Percentiles rank a stretch among this genome's conserved stretches.
These are phyloP conservation scores for Saccharum hybrid DNA, from an alignment of 202 grass and related monocot species.

Conservation along the genomic window DNA sequence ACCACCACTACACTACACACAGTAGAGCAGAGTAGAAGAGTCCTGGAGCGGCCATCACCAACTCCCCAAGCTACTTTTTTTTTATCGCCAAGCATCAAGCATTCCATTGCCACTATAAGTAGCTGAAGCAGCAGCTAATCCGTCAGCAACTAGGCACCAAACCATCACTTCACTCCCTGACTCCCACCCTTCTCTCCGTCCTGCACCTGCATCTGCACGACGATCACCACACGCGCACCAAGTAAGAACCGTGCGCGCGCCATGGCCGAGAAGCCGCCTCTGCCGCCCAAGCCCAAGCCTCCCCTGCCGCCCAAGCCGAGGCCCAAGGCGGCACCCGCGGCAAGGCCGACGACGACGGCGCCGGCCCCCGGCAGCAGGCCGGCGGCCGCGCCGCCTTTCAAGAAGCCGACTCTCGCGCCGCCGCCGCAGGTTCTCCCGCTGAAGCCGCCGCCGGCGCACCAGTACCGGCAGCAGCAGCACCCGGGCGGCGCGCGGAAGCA, in stretches of 20 bases:
- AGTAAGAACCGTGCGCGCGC: not conserved
- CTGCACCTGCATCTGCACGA: not conserved
- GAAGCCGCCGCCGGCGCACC: slow-evolving; percentile 59
- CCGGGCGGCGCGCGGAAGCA: slow-evolving; percentile 47
- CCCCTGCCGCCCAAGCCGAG: slow-evolving; percentile 9
- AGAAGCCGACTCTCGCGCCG: slow-evolving; percentile 59
- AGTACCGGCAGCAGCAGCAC: slow-evolving; percentile 41
- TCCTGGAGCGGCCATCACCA: too few relatives aligned
- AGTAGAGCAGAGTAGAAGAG: too few relatives aligned
- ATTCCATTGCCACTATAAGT: slow-evolving; percentile 37
- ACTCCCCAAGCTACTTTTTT: not conserved
- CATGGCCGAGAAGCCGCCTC: slow-evolving; percentile 50
- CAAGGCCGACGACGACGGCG: not conserved
- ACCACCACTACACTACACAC: too few relatives aligned
- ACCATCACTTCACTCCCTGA: slow-evolving; percentile 54
- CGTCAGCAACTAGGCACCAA: slow-evolving; percentile 44
- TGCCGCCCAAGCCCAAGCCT: slow-evolving; percentile 16
- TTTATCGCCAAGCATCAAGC: not conserved
- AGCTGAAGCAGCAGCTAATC: slow-evolving; percentile 18
- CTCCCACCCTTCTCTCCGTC: not conserved
- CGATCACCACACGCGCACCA: not conserved
- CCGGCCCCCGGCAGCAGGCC: not conserved
- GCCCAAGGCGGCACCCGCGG: not conserved
- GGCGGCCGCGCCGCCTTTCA: slow-evolving; percentile 41
- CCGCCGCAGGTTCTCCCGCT: slow-evolving; percentile 47